phyloP scores from a whole-genome alignment of 805 yeast species.

The Sugiyamaella boreocaroliniensis region DNA sequence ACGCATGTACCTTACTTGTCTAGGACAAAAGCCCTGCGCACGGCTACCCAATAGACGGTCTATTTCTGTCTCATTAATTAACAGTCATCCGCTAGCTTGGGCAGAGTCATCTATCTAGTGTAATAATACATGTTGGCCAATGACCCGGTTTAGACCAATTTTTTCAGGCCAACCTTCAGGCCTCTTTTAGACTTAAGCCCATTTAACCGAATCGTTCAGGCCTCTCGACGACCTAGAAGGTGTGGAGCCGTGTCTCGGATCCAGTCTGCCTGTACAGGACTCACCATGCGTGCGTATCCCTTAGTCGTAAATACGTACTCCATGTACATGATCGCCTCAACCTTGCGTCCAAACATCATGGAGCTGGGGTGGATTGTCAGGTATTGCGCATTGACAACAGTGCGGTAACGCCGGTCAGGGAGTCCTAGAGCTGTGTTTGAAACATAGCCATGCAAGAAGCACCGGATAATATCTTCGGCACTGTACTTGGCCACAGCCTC shows the following conservation, averaged over 20 bases:
- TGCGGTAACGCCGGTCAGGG: constrained; percentile 89
- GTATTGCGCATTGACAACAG: constrained; percentile 70
- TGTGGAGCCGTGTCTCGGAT: constrained; percentile 75
- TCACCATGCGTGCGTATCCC: constrained; percentile 88
- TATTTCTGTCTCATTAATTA: too few relatives aligned
- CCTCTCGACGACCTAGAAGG: constrained; percentile 36
- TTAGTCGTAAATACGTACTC: constrained; percentile 91
- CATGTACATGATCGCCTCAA: constrained; percentile 87
- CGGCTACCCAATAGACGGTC: too few relatives aligned
- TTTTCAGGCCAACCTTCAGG: background rate
- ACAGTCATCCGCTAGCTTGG: too few relatives aligned
- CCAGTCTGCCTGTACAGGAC: constrained; percentile 77
- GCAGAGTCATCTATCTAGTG: too few relatives aligned
- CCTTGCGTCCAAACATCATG: constrained; percentile 68
- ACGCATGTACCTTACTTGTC: too few relatives aligned
- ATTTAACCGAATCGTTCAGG: too few relatives aligned
- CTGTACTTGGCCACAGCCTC: constrained; percentile 4
- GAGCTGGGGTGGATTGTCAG: constrained; percentile 90
- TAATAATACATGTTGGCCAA: background rate
- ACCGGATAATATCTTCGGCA: constrained; percentile 47
- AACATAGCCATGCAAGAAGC: constrained; percentile 79
- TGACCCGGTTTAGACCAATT: background rate
- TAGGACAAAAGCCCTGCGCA: too few relatives aligned
- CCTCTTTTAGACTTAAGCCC: too few relatives aligned
- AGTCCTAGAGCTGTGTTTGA: constrained; percentile 87